Percentiles rank a stretch among this genome's conserved stretches.
Evolutionary conservation across 495 filamentous ascomycete genomes (phyloP).

Genomic region (Pseudevernia furfuracea): DNA sequence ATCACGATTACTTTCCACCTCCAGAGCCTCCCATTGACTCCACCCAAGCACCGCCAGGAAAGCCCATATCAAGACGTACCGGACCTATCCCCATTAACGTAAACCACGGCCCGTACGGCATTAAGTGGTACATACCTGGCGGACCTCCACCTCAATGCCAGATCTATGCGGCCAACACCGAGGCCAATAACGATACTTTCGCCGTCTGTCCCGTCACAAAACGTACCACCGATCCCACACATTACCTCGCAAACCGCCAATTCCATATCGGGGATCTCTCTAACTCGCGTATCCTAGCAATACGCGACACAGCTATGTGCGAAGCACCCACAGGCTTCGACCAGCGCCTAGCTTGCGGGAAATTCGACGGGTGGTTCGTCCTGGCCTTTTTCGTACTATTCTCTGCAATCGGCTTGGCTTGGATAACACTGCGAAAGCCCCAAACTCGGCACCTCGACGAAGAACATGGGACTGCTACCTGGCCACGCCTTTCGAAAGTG

Average conservation of each 20-base stretch:
- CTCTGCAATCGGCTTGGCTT: neutral
- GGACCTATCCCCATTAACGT: neutral
- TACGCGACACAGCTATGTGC: neutral
- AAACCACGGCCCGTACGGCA: neutral
- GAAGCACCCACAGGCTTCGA: neutral
- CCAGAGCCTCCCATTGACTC: neutral
- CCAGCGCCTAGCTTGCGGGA: neutral
- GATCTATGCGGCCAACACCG: neutral
- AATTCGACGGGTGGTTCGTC: neutral
- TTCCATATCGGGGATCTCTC: neutral
- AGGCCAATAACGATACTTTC: neutral
- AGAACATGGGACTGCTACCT: neutral
- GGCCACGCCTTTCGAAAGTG: neutral
- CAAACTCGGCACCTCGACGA: neutral
- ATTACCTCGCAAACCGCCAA: neutral
- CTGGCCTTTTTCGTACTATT: neutral
- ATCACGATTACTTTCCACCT: constrained; percentile 2
- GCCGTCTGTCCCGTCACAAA: neutral
- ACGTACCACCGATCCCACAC: neutral
- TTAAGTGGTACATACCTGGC: neutral
- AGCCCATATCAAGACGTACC: neutral
- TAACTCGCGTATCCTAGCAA: neutral
- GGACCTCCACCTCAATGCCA: neutral
- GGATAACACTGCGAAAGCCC: neutral
- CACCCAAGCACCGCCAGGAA: neutral